A percentile compares a stretch with the other conserved stretches of the same genome.
These are phyloP conservation scores for Aegilops longissima DNA, from an alignment of 176 grass and related monocot genomes.

Conservation along the genomic window DNA sequence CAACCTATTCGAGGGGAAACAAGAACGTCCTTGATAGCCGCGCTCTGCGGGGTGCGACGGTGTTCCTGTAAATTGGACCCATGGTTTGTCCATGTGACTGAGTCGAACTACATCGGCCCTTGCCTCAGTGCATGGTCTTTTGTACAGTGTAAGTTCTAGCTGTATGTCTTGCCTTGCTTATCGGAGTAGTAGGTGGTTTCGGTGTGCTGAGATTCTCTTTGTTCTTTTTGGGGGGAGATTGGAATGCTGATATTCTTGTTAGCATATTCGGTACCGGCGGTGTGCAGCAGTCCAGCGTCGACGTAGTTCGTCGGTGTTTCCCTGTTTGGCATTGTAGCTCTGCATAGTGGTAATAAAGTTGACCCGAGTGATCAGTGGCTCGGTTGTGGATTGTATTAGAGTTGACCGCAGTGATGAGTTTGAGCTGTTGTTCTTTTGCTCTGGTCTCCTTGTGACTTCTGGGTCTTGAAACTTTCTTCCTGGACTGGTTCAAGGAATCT, in stretches of 20 bases:
- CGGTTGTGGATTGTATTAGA: not conserved
- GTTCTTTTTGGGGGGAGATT: not conserved
- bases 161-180: not conserved
- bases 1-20: constrained; percentile 88
- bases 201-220: not conserved
- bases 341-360: not conserved
- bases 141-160: constrained; percentile 31
- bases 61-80: not conserved
- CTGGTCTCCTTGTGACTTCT: not conserved
- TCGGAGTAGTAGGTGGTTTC: not conserved
- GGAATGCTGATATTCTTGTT: not conserved
- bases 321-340: not conserved
- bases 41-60: not conserved
- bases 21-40: constrained; percentile 36
- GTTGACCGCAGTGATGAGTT: not conserved
- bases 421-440: not conserved
- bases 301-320: not conserved
- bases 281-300: not conserved
- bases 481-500: not conserved
- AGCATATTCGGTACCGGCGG: not conserved
- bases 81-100: not conserved
- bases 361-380: not conserved
- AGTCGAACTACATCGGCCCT: not conserved
- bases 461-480: not conserved
- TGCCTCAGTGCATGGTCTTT: not conserved